Percentiles rank a stretch among this genome's conserved stretches.
Conservation (phyloP, 2,329 filamentous ascomycete species). For the Macrophomina tecta region DNA sequence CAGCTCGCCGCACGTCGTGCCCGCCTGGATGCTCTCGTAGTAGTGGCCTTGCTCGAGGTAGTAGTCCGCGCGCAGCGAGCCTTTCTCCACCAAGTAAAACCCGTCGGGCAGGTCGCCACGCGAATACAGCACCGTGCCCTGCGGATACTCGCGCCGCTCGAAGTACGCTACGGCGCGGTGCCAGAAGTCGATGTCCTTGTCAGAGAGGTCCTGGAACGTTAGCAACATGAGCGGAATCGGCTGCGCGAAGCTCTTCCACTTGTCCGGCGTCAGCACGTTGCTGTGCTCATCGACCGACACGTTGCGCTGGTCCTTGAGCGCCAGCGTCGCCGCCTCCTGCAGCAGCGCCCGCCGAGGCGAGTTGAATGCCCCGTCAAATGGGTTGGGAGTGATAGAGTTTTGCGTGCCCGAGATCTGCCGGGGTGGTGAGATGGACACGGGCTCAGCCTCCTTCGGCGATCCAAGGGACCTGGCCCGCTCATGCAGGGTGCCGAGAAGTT, state of each 20-base stretch:
- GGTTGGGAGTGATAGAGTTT: slow-evolving; percentile 30
- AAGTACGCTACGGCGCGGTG: slow-evolving; percentile 81
- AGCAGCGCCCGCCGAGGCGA: slow-evolving; percentile 83
- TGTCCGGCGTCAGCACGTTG: slow-evolving; percentile 60
- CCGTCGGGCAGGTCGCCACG: slow-evolving; percentile 76
- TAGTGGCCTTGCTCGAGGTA: slow-evolving; percentile 86
- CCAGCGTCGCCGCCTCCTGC: slow-evolving; percentile 79
- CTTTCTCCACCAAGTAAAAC: slow-evolving; percentile 90
- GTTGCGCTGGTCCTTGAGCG: slow-evolving; percentile 60
- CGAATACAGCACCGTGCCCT: slow-evolving; percentile 77
- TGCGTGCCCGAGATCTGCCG: slow-evolving; percentile 33
- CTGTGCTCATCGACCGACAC: slow-evolving; percentile 31
- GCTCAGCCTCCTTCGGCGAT: slow-evolving; percentile 51
- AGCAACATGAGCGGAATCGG: slow-evolving; percentile 91
- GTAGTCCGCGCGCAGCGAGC: slow-evolving; percentile 89
- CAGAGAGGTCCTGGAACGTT: slow-evolving; percentile 88
- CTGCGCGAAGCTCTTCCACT: slow-evolving; percentile 87
- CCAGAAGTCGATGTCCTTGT: slow-evolving; percentile 95
- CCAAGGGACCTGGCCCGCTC: slow-evolving; percentile 42
- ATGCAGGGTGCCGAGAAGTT: slow-evolving; percentile 73
- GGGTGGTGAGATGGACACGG: slow-evolving; percentile 39
- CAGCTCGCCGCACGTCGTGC: slow-evolving; percentile 92
- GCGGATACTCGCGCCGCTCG: slow-evolving; percentile 66
- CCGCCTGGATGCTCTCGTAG: slow-evolving; percentile 90
- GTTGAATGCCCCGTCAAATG: slow-evolving; percentile 64